phyloP scores from a whole-genome alignment of 768 basidiomycete genomes.

The Crucibulum laeve region DNA sequence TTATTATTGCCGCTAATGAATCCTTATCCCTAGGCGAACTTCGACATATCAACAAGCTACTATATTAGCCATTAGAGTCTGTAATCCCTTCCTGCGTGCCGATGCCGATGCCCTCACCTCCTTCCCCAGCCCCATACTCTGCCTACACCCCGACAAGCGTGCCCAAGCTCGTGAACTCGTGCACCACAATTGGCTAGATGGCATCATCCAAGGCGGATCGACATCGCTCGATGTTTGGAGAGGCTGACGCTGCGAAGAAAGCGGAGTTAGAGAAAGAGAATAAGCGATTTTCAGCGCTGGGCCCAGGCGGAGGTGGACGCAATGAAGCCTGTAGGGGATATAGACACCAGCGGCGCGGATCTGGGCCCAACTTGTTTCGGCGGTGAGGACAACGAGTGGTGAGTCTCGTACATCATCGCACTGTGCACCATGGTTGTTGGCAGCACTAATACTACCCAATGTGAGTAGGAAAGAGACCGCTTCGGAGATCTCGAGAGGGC shows the following conservation, averaged over 20 bases:
- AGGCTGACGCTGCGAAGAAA: slow-evolving; percentile 9
- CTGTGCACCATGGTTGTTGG: too few species aligned
- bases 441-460: too few species aligned
- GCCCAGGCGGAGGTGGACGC: slow-evolving; percentile 41
- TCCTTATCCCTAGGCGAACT: too few species aligned
- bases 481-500: too few species aligned
- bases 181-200: slow-evolving; percentile 85
- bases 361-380: too few species aligned
- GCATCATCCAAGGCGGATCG: slow-evolving; percentile 80
- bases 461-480: too few species aligned
- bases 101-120: slow-evolving; percentile 80
- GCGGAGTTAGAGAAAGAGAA: slow-evolving; percentile 1
- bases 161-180: slow-evolving; percentile 84
- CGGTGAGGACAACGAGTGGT: too few species aligned
- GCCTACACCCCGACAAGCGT: slow-evolving; percentile 83
- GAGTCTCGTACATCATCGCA: too few species aligned
- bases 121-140: slow-evolving; percentile 88
- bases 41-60: slow-evolving; percentile 89
- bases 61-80: slow-evolving; percentile 82
- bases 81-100: slow-evolving; percentile 81
- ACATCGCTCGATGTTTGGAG: slow-evolving; percentile 67
- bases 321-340: slow-evolving; percentile 77
- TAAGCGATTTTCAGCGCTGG: slow-evolving; percentile 31
- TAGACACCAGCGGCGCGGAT: slow-evolving; percentile 11
- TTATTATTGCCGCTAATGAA: too few species aligned